Percentiles rank a stretch among this genome's conserved stretches.
Conservation (phyloP, 257 asterid genomes). For the Misopates orontium region DNA sequence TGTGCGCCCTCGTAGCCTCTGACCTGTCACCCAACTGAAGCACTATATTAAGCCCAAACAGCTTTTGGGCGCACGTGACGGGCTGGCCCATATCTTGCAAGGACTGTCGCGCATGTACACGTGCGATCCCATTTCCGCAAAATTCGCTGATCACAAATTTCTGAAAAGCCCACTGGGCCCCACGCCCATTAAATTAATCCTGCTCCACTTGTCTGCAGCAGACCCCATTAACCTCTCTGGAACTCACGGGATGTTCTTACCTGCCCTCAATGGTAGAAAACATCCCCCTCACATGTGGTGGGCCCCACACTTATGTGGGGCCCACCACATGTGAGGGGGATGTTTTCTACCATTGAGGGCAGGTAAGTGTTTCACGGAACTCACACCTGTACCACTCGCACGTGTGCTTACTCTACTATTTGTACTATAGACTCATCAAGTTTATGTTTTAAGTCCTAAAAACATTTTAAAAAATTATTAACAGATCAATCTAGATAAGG, state of each 20-base stretch:
- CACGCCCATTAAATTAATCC: constrained; percentile 2
- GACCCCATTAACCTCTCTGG: constrained; percentile 10
- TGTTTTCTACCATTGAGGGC: too few species aligned
- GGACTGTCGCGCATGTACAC: constrained; percentile 59
- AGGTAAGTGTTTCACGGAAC: too few species aligned
- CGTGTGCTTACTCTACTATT: constrained; percentile 21
- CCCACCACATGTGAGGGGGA: too few species aligned
- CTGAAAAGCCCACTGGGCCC: constrained; percentile 28
- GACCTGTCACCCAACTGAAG: constrained; percentile 38
- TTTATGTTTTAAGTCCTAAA: too few species aligned
- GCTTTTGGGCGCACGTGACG: constrained; percentile 58
- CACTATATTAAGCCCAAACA: constrained; percentile 34
- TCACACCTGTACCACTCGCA: constrained; percentile 32
- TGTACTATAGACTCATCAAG: neutral
- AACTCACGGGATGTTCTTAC: too few species aligned
- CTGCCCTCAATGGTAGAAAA: too few species aligned
- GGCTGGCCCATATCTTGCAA: constrained; percentile 43
- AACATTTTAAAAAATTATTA: too few species aligned
- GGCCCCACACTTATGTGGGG: too few species aligned
- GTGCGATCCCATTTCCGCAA: constrained; percentile 39
- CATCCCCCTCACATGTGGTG: too few species aligned
- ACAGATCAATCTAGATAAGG: too few species aligned
- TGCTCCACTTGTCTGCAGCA: neutral
- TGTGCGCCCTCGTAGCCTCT: constrained; percentile 20
- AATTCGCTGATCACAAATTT: constrained; percentile 4